These are phyloP conservation scores for Pythium apleroticum DNA, from an alignment of 352 stramenopile species.

Conservation along the genomic window DNA sequence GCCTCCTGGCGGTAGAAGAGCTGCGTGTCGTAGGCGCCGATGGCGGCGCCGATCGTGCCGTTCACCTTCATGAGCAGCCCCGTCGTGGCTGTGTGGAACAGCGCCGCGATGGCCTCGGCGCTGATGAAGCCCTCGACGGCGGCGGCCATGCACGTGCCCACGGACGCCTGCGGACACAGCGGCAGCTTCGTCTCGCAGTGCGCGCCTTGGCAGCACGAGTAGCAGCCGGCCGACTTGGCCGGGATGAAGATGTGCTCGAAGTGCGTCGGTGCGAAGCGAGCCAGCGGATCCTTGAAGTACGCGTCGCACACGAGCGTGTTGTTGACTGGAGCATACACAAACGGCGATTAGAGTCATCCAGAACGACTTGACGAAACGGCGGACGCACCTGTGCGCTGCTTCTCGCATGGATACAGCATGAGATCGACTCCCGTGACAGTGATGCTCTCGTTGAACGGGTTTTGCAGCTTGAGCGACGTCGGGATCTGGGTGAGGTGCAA, in stretches of 20 bases:
- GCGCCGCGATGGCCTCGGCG: conserved; percentile 68
- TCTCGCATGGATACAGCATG: conserved; percentile 73
- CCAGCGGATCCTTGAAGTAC: conserved; percentile 65
- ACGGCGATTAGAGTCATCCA: background rate
- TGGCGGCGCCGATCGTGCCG: conserved; percentile 66
- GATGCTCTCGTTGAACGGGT: conserved; percentile 82
- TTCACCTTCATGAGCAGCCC: conserved; percentile 82
- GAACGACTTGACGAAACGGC: no score
- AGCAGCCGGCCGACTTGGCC: conserved; percentile 59
- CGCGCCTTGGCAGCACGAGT: conserved; percentile 73
- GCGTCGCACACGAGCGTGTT: conserved; percentile 59
- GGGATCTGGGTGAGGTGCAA: conserved; percentile 69
- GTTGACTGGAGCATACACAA: conserved; percentile 25
- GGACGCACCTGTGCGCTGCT: conserved; percentile 52
- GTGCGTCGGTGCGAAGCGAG: conserved; percentile 56
- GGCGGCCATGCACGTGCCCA: conserved; percentile 66
- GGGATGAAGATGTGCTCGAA: conserved; percentile 79
- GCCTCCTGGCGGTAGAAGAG: conserved; percentile 76
- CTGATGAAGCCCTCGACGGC: conserved; percentile 68
- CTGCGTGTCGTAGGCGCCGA: conserved; percentile 61
- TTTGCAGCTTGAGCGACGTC: conserved; percentile 71
- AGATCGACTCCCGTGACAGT: conserved; percentile 66
- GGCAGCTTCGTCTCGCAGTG: conserved; percentile 48
- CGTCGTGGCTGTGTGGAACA: conserved; percentile 70
- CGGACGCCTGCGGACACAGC: conserved; percentile 58